Evolutionary conservation across 192 early-diverging fungal species (phyloP), one percentile per base, ranked within the genome.

Genomic region (Kappamyces sp.): DNA sequence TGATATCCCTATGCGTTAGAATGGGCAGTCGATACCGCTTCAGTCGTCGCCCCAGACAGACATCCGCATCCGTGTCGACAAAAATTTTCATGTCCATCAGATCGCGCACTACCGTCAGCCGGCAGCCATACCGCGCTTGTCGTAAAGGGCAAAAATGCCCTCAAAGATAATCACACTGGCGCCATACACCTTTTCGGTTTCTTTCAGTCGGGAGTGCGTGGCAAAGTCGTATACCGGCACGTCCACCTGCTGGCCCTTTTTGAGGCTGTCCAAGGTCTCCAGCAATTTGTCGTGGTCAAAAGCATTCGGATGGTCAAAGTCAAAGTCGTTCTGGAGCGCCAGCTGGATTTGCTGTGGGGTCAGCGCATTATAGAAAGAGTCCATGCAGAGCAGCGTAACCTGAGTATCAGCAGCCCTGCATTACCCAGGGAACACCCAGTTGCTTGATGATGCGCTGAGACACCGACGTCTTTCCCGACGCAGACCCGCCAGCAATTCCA

Each of bases 81-180:
- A 94, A 95, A 0, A 94, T 73, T 83, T 87, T 80, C 62, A 76
- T 37, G 47, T 69, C 86, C 77, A 82, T 87, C 40, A 89, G 64
- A 67, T 90, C 87, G 5, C 48, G 3, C 39, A 51, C 49, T 41
- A 90, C 93, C 88, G 68, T 93, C 69, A 36, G 86, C 78, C 9
- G 87, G 74, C 31, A 97, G 83, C 38, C 68, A 75, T 23, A 23
- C 23, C 23, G 23, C 23, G 23, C 35, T 84, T 79, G 64, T 94
- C 90, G 66, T 92, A 92, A 36, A 98, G 71, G 5, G 92, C 95
- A 83, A 98, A 96, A 60, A 98, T 98, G 47, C 95, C 95, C 66
- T 98, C 95, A 71, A 98, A 96, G 46, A 96, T 91, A 44, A 98
- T 79, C 3, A 98, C 88, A 55, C 93, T 95, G 13, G 93, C 95